A percentile compares a stretch with the other conserved stretches of the same genome.
Evolutionary conservation across 2,329 filamentous ascomycete genomes (phyloP).

Genomic region (Cladosporium sp.): DNA sequence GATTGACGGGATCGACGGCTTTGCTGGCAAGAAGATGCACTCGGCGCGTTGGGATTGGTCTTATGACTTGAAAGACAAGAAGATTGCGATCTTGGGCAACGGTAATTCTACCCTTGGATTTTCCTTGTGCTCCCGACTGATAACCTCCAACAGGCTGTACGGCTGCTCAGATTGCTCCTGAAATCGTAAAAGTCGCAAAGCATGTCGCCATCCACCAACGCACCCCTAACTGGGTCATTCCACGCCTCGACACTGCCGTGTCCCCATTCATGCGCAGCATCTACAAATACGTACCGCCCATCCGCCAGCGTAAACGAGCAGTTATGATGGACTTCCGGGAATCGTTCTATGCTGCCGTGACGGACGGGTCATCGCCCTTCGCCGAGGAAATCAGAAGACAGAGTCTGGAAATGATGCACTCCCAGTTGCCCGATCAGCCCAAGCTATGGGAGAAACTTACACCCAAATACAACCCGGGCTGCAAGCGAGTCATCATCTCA

Average conservation of each 20-base stretch:
- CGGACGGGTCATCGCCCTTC: conserved; percentile 35
- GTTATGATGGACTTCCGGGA: conserved; percentile 52
- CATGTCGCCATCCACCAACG: conserved; percentile 52
- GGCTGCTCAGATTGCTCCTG: conserved; percentile 53
- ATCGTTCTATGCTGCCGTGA: conserved; percentile 38
- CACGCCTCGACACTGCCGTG: conserved; percentile 45
- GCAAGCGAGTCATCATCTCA: conserved; percentile 49
- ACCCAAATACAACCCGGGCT: conserved; percentile 49
- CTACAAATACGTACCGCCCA: conserved; percentile 46
- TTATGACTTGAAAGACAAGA: conserved; percentile 49
- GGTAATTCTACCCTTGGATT: conserved; percentile 29
- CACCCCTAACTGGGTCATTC: conserved; percentile 54
- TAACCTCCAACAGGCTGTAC: conserved; percentile 41
- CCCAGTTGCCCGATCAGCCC: conserved; percentile 42
- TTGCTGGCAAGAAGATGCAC: conserved; percentile 50
- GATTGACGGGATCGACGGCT: conserved; percentile 43
- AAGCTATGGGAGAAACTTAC: conserved; percentile 49
- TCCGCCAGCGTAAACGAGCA: conserved; percentile 46
- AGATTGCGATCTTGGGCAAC: conserved; percentile 54
- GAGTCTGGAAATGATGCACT: conserved; percentile 37
- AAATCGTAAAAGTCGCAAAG: conserved; percentile 46
- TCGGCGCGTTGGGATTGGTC: conserved; percentile 56
- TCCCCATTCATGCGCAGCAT: conserved; percentile 37
- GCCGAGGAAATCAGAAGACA: conserved; percentile 36
- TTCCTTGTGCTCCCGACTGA: not conserved